Percentiles rank a stretch among this genome's conserved stretches.
Evolutionary conservation across 768 basidiomycete genomes (phyloP).

Genomic region (Imleria badia): DNA sequence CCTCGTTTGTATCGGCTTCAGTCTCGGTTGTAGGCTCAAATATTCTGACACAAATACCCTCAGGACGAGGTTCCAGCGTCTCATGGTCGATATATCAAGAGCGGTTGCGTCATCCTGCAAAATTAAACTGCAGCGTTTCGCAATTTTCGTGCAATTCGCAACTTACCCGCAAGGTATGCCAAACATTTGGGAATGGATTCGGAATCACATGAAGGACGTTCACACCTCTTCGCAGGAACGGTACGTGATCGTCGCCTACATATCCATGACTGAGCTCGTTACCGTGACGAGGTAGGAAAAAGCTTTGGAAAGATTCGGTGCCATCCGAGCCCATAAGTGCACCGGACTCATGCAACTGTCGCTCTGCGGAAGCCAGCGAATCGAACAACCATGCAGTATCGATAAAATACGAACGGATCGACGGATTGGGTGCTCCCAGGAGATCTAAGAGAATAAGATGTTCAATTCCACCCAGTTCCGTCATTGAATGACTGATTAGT

Average conservation of each 20-base stretch:
- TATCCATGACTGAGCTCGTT: slow-evolving; percentile 46
- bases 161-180: slow-evolving; percentile 78
- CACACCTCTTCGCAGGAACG: slow-evolving; percentile 82
- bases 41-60: slow-evolving; percentile 91
- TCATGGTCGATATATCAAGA: slow-evolving; percentile 81
- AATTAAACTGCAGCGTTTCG: not conserved
- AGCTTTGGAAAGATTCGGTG: slow-evolving; percentile 51
- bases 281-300: slow-evolving; percentile 55
- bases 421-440: slow-evolving; percentile 74
- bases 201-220: slow-evolving; percentile 88
- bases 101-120: slow-evolving; percentile 85
- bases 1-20: slow-evolving; percentile 29
- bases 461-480: slow-evolving; percentile 77
- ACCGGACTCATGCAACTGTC: slow-evolving; percentile 62
- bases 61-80: slow-evolving; percentile 86
- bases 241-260: slow-evolving; percentile 92
- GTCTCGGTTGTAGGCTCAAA: slow-evolving; percentile 61
- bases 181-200: slow-evolving; percentile 84
- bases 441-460: slow-evolving; percentile 93
- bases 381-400: slow-evolving; percentile 96
- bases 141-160: not conserved
- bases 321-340: slow-evolving; percentile 53
- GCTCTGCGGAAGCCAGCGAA: slow-evolving; percentile 69
- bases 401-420: slow-evolving; percentile 76
- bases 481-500: slow-evolving; percentile 50